Base-by-base conservation (phyloP, 352 stramenopile species). In the Phytopythium litorale region DNA sequence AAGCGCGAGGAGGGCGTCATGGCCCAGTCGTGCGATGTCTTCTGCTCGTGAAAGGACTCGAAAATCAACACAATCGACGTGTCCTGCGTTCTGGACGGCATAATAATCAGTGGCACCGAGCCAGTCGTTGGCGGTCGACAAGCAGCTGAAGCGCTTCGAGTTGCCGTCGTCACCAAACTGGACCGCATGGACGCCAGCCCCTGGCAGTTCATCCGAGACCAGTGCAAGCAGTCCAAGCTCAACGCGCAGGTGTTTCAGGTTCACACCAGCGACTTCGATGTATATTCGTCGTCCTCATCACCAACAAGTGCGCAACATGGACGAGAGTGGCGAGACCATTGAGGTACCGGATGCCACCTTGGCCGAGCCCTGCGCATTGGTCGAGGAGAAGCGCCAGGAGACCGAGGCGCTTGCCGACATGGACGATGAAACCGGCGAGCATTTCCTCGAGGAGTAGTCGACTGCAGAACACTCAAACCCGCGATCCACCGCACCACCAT, bases 121-220 rank as follows among this genome's bases (percentile, higher is more conserved):
- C 51, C 98, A 99, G 82, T 98, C 92, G 62, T 76, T 99, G 7
- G 99, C 98, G 2, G 98, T 99, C 12, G 97, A 99, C 84, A 94
- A 98, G 65, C 97, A 99, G 84, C 99, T 99, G 96, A 99, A 99
- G 81, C 99, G 37, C 98, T 97, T 19, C 87, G 98, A 59, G 86
- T 99, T 38, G 97, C 96, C 19, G 99, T 99, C 74, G 97, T 99
- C 70, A 99, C 99, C 85, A 99, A 99, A 76, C 84, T 99, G 13
- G 98, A 99, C 79, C 87, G 98, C 69, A 93, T 98, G 78, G 97
- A 97, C 53, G 92, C 92, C 16, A 99, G 99, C 79, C 97, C 97
- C 7, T 94, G 81, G 73, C 97, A 97, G 68, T 89, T 97, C 35
- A 98, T 99, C 70, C 70, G 75, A 21, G 93, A 99, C 71, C 76